Conservation (phyloP, 2,329 filamentous ascomycete species). For the Triangularia verruculosa region DNA sequence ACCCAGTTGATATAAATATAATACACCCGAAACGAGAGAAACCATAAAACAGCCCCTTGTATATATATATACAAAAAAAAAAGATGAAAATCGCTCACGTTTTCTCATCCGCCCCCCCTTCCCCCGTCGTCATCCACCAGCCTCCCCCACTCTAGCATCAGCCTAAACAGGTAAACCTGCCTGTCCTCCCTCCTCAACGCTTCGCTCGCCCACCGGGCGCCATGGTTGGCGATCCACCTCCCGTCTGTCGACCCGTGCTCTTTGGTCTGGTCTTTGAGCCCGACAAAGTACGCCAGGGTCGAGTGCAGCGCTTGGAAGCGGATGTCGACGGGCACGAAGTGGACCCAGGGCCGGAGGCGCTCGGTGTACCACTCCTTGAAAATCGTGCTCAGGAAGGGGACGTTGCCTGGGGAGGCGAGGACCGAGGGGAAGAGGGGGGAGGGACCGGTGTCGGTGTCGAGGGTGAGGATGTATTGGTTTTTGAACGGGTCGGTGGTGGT, state of each 20-base stretch:
- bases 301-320: conserved; percentile 71
- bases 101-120: too few relatives aligned
- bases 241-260: conserved; percentile 52
- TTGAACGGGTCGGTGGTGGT: conserved; percentile 46
- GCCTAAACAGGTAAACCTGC: conserved; percentile 75
- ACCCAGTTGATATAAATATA: too few relatives aligned
- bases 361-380: conserved; percentile 80
- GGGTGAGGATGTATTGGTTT: conserved; percentile 68
- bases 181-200: conserved; percentile 69
- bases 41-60: too few relatives aligned
- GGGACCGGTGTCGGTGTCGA: conserved; percentile 68
- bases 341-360: conserved; percentile 70
- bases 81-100: too few relatives aligned
- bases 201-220: conserved; percentile 61
- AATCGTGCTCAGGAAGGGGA: conserved; percentile 69
- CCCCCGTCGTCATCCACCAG: conserved; percentile 70
- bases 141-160: conserved; percentile 75
- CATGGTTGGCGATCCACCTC: conserved; percentile 63
- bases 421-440: conserved; percentile 58
- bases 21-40: too few relatives aligned
- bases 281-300: conserved; percentile 71
- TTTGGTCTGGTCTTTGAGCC: conserved; percentile 32
- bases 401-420: conserved; percentile 58
- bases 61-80: too few relatives aligned
- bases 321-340: conserved; percentile 75